phyloP scores from a whole-genome alignment of 306 rosid genomes.

The Cucumis melo region DNA sequence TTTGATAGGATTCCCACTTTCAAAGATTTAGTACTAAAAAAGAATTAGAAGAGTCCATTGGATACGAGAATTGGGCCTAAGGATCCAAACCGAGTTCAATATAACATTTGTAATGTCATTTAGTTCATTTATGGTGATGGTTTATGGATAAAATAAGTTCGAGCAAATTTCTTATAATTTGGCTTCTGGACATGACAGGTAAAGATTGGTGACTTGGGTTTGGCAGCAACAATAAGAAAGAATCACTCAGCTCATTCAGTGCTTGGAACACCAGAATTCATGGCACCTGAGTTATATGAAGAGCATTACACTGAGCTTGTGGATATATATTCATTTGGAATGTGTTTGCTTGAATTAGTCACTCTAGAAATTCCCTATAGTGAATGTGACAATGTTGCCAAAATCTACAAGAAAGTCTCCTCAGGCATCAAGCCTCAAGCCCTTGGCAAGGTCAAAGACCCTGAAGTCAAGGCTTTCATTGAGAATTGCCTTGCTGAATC shows the following conservation, averaged over 20 bases:
- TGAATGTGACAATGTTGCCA: constrained; percentile 76
- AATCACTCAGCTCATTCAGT: constrained; percentile 75
- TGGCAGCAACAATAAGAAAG: constrained; percentile 74
- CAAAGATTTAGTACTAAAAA: too few relatives aligned
- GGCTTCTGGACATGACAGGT: constrained; percentile 24
- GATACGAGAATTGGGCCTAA: too few relatives aligned
- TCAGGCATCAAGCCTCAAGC: constrained; percentile 67
- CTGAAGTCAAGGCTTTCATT: constrained; percentile 45
- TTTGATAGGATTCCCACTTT: too few relatives aligned
- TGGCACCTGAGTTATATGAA: constrained; percentile 88
- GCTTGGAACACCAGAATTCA: constrained; percentile 80
- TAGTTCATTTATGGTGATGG: too few relatives aligned
- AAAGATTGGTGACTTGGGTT: constrained; percentile 91
- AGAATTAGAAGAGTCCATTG: too few relatives aligned
- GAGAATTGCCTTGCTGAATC: constrained; percentile 77
- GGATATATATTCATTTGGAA: constrained; percentile 85
- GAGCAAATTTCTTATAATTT: neutral
- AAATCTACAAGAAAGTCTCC: constrained; percentile 65
- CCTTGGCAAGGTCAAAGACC: constrained; percentile 42
- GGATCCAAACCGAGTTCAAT: too few relatives aligned
- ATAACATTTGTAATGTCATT: neutral
- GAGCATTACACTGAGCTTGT: constrained; percentile 79
- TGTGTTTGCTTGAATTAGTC: constrained; percentile 82
- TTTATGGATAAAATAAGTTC: neutral
- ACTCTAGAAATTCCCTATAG: constrained; percentile 78